Conservation (phyloP, 306 rosid species). For the Medicago ruthenica region DNA sequence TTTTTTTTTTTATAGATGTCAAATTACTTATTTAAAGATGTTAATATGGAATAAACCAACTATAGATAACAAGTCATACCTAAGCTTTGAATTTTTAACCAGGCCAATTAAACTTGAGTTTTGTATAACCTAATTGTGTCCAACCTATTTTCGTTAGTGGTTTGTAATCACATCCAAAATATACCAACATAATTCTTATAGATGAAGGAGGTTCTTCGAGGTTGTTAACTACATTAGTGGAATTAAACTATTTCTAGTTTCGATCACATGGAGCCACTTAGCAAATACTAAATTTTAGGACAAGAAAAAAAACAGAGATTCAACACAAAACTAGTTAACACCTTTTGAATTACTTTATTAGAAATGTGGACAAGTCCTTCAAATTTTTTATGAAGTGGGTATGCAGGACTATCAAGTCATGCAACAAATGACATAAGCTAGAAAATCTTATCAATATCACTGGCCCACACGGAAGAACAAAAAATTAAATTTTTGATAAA, state of each 20-base stretch:
- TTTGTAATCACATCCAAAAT: background rate
- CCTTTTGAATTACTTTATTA: conserved; percentile 41
- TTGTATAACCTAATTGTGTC: no score
- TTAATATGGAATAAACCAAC: no score
- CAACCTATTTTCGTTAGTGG: no score
- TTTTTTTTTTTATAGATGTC: no score
- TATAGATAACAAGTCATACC: no score
- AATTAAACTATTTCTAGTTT: conserved; percentile 31
- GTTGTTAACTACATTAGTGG: background rate
- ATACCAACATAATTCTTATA: background rate
- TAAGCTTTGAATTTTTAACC: no score
- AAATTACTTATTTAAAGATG: no score
- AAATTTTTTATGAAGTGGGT: background rate
- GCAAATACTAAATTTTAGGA: conserved; percentile 1
- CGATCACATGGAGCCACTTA: conserved; percentile 37
- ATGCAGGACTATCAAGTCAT: conserved; percentile 17
- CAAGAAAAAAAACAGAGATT: background rate
- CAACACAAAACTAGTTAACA: conserved; percentile 10
- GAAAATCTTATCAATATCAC: conserved; percentile 4
- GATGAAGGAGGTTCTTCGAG: background rate
- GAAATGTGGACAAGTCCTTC: background rate
- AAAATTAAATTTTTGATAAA: background rate
- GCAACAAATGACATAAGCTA: conserved; percentile 30
- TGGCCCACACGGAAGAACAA: conserved; percentile 38
- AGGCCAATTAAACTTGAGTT: no score